Conservation (phyloP, 441 rosid genomes). For the Mallotus japonicus region DNA sequence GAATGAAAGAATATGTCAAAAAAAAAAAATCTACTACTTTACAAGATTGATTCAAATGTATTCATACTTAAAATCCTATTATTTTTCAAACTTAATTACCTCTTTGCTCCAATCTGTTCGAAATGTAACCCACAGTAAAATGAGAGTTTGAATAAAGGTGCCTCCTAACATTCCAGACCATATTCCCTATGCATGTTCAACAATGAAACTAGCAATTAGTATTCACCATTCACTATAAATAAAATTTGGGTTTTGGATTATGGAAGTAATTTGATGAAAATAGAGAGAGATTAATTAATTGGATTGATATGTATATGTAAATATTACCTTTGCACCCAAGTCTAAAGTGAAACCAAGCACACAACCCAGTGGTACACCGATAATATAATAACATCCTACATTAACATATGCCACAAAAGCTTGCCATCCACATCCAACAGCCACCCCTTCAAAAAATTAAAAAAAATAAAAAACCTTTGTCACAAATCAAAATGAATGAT, state of each 20-base stretch:
- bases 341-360: constrained; percentile 42
- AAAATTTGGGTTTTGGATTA: too few species aligned
- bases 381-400: constrained; percentile 38
- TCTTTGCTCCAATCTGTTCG: constrained; percentile 62
- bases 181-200: constrained; percentile 43
- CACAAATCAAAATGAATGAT: neutral
- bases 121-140: constrained; percentile 50
- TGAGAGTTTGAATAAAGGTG: constrained; percentile 50
- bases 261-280: too few species aligned
- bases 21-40: too few species aligned
- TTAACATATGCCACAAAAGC: constrained; percentile 34
- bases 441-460: constrained; percentile 15
- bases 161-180: constrained; percentile 80
- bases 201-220: too few species aligned
- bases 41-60: too few species aligned
- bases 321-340: constrained; percentile 43
- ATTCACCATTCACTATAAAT: too few species aligned
- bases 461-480: too few species aligned
- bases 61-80: too few species aligned
- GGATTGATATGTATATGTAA: too few species aligned
- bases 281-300: too few species aligned
- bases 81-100: constrained; percentile 26
- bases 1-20: too few species aligned
- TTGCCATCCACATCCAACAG: constrained; percentile 36
- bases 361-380: constrained; percentile 56